Percentiles rank a stretch among this genome's conserved stretches.
These are phyloP conservation scores for Pythium rhizo-oryzae DNA, from an alignment of 352 stramenopile genomes.

Conservation along the genomic window DNA sequence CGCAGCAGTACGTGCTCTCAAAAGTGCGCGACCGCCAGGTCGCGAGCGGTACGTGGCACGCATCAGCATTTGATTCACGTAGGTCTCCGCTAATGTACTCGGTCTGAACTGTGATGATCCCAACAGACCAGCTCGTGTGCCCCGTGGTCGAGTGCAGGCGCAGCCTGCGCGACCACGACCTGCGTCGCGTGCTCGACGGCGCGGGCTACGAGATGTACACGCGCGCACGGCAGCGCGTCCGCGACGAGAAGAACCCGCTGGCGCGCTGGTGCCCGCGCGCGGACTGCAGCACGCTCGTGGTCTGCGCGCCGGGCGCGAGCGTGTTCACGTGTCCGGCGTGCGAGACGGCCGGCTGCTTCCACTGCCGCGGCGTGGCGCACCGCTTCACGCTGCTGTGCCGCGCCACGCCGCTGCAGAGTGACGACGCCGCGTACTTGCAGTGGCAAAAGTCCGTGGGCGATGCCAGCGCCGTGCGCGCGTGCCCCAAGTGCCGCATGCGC, in stretches of 20 bases:
- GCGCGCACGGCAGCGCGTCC: slow-evolving; percentile 45
- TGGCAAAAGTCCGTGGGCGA: slow-evolving; percentile 65
- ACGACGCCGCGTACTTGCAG: slow-evolving; percentile 54
- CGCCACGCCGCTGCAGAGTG: background rate
- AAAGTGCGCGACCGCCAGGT: slow-evolving; percentile 60
- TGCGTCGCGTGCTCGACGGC: slow-evolving; percentile 31
- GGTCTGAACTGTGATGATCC: background rate
- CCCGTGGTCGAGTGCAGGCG: slow-evolving; percentile 52
- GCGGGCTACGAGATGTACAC: slow-evolving; percentile 34
- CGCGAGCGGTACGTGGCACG: slow-evolving; percentile 40
- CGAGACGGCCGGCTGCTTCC: slow-evolving; percentile 49
- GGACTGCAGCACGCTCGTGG: slow-evolving; percentile 57
- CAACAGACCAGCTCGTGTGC: slow-evolving; percentile 62
- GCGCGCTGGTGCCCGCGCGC: slow-evolving; percentile 63
- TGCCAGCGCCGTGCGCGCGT: slow-evolving; percentile 55
- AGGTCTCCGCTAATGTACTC: background rate
- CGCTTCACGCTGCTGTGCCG: slow-evolving; percentile 18
- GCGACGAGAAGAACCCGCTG: slow-evolving; percentile 68
- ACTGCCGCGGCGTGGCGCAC: slow-evolving; percentile 50
- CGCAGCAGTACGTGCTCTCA: slow-evolving; percentile 49
- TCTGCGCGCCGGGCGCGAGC: slow-evolving; percentile 38
- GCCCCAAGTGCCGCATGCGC: slow-evolving; percentile 58
- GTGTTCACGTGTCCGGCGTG: slow-evolving; percentile 68
- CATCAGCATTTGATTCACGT: background rate
- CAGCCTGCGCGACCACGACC: slow-evolving; percentile 38